Conservation (phyloP, 148 eudicot genomes). For the Chenopodium album region DNA sequence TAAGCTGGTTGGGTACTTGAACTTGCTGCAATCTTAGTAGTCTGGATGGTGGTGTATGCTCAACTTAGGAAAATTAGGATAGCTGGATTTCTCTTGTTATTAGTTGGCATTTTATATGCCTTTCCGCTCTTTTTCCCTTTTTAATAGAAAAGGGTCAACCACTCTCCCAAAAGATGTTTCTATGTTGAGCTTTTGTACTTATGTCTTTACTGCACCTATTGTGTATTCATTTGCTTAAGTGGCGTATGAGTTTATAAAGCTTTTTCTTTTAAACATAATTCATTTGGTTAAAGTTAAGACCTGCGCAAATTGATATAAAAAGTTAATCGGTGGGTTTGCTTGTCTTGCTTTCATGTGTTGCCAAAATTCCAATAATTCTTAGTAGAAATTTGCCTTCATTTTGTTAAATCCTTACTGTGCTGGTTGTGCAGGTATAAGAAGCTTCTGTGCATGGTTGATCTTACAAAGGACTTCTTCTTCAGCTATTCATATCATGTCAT, state of each 20-base stretch:
- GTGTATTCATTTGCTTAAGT: no score
- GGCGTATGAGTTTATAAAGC: no score
- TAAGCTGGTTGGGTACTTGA: neutral
- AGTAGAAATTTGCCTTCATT: neutral
- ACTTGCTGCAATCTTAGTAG: neutral
- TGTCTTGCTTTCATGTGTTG: neutral
- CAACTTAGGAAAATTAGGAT: neutral
- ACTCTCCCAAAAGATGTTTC: neutral
- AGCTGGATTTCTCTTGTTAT: neutral
- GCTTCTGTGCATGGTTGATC: constrained; percentile 92
- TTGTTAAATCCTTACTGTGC: constrained; percentile 6
- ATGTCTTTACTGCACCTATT: no score
- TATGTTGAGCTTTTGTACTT: no score
- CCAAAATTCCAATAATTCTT: neutral
- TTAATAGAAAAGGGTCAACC: neutral
- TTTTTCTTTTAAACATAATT: no score
- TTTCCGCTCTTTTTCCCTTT: neutral
- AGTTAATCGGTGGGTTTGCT: neutral
- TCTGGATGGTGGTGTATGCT: neutral
- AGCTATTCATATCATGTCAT: constrained; percentile 94
- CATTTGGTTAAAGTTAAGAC: no score
- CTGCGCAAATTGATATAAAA: neutral
- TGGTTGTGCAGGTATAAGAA: constrained; percentile 69
- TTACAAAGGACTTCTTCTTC: constrained; percentile 93
- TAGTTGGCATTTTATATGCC: neutral